phyloP scores from a whole-genome alignment of 106 monocot species.

The Dioscorea dumetorum region DNA sequence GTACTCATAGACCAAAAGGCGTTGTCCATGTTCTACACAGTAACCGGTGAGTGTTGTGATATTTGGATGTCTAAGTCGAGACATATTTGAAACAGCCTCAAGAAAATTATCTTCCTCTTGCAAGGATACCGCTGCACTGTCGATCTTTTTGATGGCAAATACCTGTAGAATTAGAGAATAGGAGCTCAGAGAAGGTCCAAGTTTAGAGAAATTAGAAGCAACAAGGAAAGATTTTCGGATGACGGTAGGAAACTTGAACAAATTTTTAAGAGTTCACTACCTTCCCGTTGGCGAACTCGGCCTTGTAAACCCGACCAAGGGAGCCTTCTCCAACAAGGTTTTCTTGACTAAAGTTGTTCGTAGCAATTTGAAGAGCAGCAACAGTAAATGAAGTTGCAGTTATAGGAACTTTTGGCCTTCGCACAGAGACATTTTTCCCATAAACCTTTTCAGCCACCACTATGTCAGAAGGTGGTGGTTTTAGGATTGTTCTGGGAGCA shows the following conservation, averaged over 20 bases:
- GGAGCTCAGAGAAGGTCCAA: neutral
- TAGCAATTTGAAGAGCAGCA: slow-evolving; percentile 72
- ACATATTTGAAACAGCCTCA: slow-evolving; percentile 82
- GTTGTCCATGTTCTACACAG: slow-evolving; percentile 79
- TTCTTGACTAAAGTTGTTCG: slow-evolving; percentile 83
- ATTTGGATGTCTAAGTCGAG: slow-evolving; percentile 71
- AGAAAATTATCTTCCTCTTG: slow-evolving; percentile 87
- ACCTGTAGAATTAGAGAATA: slow-evolving; percentile 26
- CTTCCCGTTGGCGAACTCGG: slow-evolving; percentile 75
- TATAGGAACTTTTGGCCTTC: slow-evolving; percentile 36
- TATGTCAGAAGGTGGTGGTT: slow-evolving; percentile 43
- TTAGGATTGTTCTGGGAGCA: slow-evolving; percentile 23
- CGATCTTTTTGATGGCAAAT: slow-evolving; percentile 86
- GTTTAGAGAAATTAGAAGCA: neutral
- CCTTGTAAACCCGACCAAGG: slow-evolving; percentile 84
- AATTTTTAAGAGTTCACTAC: slow-evolving; percentile 19
- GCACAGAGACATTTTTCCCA: slow-evolving; percentile 35
- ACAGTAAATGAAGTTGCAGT: slow-evolving; percentile 78
- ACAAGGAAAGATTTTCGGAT: neutral
- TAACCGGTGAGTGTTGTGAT: slow-evolving; percentile 62
- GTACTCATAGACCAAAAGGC: slow-evolving; percentile 72
- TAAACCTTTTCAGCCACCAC: slow-evolving; percentile 26
- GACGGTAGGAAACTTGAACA: neutral
- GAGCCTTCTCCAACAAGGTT: slow-evolving; percentile 86
- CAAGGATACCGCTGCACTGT: slow-evolving; percentile 62